Conservation (phyloP, 345 rosid genomes). For the Aethionema arabicum region DNA sequence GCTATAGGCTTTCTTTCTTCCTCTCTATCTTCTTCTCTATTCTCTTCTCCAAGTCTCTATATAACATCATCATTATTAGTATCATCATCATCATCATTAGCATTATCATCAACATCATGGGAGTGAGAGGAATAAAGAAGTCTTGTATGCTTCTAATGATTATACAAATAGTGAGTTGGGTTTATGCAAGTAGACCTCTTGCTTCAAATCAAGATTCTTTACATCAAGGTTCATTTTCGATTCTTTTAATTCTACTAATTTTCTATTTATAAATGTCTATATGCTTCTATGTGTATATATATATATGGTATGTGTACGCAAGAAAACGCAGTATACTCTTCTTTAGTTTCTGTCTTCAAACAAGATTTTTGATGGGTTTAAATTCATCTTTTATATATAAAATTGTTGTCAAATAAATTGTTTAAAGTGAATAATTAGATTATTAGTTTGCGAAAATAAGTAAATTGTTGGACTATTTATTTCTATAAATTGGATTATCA, state of each 20-base stretch:
- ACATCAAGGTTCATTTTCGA: constrained; percentile 47
- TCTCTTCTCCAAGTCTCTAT: constrained; percentile 19
- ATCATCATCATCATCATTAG: background rate
- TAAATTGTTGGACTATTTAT: too few relatives aligned
- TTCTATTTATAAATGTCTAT: background rate
- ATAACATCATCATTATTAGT: constrained; percentile 6
- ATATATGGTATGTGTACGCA: background rate
- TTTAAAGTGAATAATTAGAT: too few relatives aligned
- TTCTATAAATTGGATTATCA: too few relatives aligned
- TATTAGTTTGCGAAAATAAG: too few relatives aligned
- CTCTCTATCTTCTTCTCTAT: constrained; percentile 1
- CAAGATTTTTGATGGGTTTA: constrained; percentile 8
- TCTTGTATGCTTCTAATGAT: constrained; percentile 34
- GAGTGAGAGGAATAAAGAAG: constrained; percentile 41
- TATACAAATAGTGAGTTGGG: constrained; percentile 48
- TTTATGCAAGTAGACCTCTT: constrained; percentile 51
- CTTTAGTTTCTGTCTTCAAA: constrained; percentile 31
- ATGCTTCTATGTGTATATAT: constrained; percentile 19
- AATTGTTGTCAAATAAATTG: too few relatives aligned
- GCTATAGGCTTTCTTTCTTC: constrained; percentile 18
- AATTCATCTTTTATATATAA: background rate
- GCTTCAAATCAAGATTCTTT: constrained; percentile 40
- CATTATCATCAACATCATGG: constrained; percentile 35
- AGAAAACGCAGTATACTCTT: constrained; percentile 5
- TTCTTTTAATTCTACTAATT: background rate